These are phyloP conservation scores for Adansonia rubrostipa DNA, from an alignment of 441 rosid genomes.

Conservation along the genomic window DNA sequence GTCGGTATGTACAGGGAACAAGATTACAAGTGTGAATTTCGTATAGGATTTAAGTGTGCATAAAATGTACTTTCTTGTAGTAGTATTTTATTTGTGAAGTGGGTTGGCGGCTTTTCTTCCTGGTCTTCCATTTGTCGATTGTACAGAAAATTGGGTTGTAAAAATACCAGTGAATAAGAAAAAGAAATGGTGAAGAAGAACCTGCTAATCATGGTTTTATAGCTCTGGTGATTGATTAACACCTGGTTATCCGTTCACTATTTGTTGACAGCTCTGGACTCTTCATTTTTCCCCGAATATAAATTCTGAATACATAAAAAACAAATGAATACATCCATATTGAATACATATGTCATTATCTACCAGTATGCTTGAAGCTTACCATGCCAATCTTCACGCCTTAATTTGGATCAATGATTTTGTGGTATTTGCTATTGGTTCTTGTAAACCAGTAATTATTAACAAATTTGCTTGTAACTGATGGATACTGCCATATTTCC, in stretches of 20 bases:
- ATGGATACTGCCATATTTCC: too few relatives aligned
- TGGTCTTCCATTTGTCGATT: slow-evolving; percentile 17
- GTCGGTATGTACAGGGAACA: background rate
- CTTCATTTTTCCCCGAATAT: too few relatives aligned
- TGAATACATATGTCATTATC: too few relatives aligned
- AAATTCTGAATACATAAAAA: too few relatives aligned
- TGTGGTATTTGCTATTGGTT: background rate
- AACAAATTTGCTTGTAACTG: background rate
- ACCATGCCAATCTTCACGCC: too few relatives aligned
- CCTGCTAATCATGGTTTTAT: background rate
- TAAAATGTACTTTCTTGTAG: background rate
- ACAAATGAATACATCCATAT: too few relatives aligned
- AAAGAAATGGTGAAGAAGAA: background rate
- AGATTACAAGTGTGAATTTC: background rate
- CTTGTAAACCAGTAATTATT: background rate
- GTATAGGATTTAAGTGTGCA: background rate
- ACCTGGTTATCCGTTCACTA: background rate
- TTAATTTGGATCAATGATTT: background rate
- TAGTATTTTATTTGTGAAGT: slow-evolving; percentile 9
- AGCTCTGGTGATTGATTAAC: background rate
- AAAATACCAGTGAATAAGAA: background rate
- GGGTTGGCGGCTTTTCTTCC: slow-evolving; percentile 19
- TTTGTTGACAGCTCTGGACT: background rate
- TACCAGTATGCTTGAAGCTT: too few relatives aligned
- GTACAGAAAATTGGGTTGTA: background rate